Evolutionary conservation across 1,139 yeast species (phyloP).

Genomic region (Taphrina flavorubra): DNA sequence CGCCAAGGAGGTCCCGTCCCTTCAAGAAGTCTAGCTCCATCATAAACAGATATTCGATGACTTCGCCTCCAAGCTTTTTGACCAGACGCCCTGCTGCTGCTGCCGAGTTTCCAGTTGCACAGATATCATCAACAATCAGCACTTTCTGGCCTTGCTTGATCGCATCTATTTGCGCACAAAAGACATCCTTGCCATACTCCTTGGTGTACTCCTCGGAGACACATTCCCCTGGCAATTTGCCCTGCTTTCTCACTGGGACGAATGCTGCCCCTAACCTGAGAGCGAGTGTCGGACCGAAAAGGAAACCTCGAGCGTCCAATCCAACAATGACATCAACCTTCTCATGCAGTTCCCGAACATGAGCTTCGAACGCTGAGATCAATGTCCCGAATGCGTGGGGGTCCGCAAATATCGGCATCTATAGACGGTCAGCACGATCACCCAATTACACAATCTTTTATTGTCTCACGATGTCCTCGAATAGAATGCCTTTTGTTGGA

Average conservation of each 20-base stretch:
- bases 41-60: slow-evolving; percentile 81
- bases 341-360: slow-evolving; percentile 53
- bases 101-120: slow-evolving; percentile 98
- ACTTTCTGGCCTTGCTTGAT: slow-evolving; percentile 82
- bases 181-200: slow-evolving; percentile 87
- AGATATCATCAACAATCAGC: slow-evolving; percentile 88
- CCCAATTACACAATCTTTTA: not conserved
- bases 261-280: slow-evolving; percentile 87
- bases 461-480: slow-evolving; percentile 71
- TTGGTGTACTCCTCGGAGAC: slow-evolving; percentile 76
- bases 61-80: slow-evolving; percentile 66
- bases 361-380: slow-evolving; percentile 73
- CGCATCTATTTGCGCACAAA: slow-evolving; percentile 85
- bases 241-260: slow-evolving; percentile 92
- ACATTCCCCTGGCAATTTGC: slow-evolving; percentile 89
- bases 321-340: slow-evolving; percentile 91
- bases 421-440: too few relatives aligned
- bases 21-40: slow-evolving; percentile 93
- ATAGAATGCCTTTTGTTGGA: slow-evolving; percentile 89
- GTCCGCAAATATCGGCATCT: slow-evolving; percentile 79
- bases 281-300: slow-evolving; percentile 95
- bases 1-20: slow-evolving; percentile 80
- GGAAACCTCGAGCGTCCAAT: slow-evolving; percentile 93
- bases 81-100: slow-evolving; percentile 89
- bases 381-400: slow-evolving; percentile 81